These are phyloP conservation scores for Meyerozyma elateridarum DNA, from an alignment of 1,139 yeast genomes.

Conservation along the genomic window DNA sequence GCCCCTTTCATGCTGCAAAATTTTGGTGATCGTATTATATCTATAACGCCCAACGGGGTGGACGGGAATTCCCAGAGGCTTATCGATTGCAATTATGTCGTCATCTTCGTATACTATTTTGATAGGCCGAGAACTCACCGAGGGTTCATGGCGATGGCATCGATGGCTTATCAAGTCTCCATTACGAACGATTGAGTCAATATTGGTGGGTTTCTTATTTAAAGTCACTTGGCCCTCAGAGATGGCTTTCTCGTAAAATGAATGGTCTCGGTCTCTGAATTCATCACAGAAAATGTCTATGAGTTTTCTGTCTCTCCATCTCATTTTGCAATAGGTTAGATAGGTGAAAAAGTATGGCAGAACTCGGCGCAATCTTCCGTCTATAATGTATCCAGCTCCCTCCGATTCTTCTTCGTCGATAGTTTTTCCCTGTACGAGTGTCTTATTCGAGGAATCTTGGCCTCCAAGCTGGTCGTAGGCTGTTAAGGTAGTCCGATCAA, in stretches of 20 bases:
- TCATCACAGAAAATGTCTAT: constrained; percentile 79
- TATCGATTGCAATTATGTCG: constrained; percentile 78
- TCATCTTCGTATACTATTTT: constrained; percentile 77
- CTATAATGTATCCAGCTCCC: constrained; percentile 48
- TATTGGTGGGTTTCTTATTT: constrained; percentile 58
- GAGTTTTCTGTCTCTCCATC: constrained; percentile 84
- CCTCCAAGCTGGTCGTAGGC: constrained; percentile 43
- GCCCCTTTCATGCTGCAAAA: constrained; percentile 64
- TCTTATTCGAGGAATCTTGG: constrained; percentile 18
- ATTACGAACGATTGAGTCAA: constrained; percentile 66
- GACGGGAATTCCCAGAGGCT: constrained; percentile 93
- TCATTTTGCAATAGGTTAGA: constrained; percentile 80
- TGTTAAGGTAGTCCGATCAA: constrained; percentile 38
- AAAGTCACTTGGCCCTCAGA: constrained; percentile 68
- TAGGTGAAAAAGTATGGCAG: constrained; percentile 87
- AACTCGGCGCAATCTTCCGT: constrained; percentile 64
- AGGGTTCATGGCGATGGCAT: constrained; percentile 87
- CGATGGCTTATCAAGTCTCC: constrained; percentile 85
- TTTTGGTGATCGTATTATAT: constrained; percentile 81
- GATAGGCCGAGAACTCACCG: constrained; percentile 70
- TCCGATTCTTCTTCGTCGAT: constrained; percentile 51
- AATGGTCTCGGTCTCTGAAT: constrained; percentile 74
- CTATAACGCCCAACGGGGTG: constrained; percentile 95
- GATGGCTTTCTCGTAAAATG: constrained; percentile 66
- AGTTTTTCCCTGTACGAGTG: constrained; percentile 33